phyloP scores from a whole-genome alignment of 2,329 filamentous ascomycete genomes.

The Aspergillus aculeatinus region DNA sequence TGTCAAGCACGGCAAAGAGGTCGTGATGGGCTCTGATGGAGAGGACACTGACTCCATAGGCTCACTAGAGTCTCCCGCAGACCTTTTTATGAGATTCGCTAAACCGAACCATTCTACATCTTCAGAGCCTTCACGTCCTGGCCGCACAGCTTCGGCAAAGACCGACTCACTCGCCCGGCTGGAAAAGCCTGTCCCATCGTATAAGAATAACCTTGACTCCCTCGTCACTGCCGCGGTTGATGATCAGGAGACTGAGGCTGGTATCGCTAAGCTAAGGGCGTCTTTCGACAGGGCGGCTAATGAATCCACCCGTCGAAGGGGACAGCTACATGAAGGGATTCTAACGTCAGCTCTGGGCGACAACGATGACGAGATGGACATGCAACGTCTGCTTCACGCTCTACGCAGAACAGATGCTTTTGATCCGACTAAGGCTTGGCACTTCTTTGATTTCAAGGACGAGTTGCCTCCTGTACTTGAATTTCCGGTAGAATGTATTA shows the following conservation, averaged over 20 bases:
- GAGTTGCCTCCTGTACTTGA: conserved; percentile 22
- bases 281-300: conserved; percentile 22
- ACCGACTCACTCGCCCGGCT: conserved; percentile 10
- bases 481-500: conserved; percentile 38
- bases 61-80: conserved; percentile 55
- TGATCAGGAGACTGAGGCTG: conserved; percentile 61
- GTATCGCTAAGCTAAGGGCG: conserved; percentile 39
- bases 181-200: conserved; percentile 42
- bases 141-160: conserved; percentile 21
- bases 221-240: conserved; percentile 60
- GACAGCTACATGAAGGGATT: conserved; percentile 38
- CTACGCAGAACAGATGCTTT: conserved; percentile 62
- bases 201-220: conserved; percentile 64
- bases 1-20: conserved; percentile 55
- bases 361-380: conserved; percentile 43
- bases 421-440: conserved; percentile 53
- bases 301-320: conserved; percentile 8
- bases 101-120: conserved; percentile 10
- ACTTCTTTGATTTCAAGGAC: conserved; percentile 52
- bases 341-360: conserved; percentile 46
- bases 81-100: conserved; percentile 43
- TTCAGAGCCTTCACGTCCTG: conserved; percentile 12
- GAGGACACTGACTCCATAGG: conserved; percentile 62
- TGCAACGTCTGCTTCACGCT: conserved; percentile 55
- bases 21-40: conserved; percentile 68